Evolutionary conservation across 2,329 filamentous ascomycete species (phyloP), one percentile per base, ranked within the genome.

Genomic region (Trichoderma guizhouense): DNA sequence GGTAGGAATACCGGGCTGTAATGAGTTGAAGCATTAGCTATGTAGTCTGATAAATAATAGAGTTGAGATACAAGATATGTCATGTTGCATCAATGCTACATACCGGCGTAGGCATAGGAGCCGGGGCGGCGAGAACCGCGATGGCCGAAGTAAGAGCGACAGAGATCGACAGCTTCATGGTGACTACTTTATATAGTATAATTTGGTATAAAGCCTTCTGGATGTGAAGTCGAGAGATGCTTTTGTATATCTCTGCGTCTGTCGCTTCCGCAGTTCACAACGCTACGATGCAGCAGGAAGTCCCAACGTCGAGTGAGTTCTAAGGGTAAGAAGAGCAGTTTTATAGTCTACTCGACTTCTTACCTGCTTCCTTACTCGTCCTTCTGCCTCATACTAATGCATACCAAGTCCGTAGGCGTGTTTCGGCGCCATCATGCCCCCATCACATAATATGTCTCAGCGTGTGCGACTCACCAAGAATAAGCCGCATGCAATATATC

Each of bases 1-100:
- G 6, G 86, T 85, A 21, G 92, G 92, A 72, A 94, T 89, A 53
- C 89, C 88, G 8, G 91, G 88, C 79, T 87, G 63, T 15, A 12
- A 24, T 24, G 12, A 36, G 26, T 11, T 21, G 26, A 21, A 21
- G 12, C 11, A n/a, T 62, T 26, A 36, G 57, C 12, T 11, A n/a
- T n/a, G n/a, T n/a, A 2, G 3, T 34, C 18, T 60, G 57, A 21
- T 21, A 7, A 7, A 21, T 34, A 7, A 21, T 34, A 34, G 18
- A 24, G 9, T 15, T 8, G 57, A 24, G 18, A 11, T 34, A 21
- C 8, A 15, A 11, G 0, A 26, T 30, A 8, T 21, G 47, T 1
- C 12, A n/a, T 15, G 7, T 12, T 51, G 34, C 5, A 18, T n/a
- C 12, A 18, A 43, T 43, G 34, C 47, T 36, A 21, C 65, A 21